These are phyloP conservation scores for Batkoa obscura DNA, from an alignment of 371 early-diverging fungal species.

Conservation along the genomic window DNA sequence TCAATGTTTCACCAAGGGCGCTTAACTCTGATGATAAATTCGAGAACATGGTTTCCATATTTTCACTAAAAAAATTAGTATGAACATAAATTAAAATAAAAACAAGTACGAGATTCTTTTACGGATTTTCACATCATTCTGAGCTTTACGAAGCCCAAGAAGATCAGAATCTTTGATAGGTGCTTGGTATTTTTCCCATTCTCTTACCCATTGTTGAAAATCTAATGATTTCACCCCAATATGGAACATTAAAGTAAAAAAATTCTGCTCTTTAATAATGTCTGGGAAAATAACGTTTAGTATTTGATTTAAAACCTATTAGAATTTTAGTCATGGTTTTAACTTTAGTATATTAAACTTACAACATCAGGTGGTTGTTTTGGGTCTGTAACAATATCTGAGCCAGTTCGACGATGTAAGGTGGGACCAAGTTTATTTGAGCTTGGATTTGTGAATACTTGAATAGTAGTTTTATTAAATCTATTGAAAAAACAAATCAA, in stretches of 20 bases:
- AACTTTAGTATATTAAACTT: background rate
- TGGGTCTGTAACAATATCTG: constrained; percentile 5
- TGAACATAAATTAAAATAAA: background rate
- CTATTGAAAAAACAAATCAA: background rate
- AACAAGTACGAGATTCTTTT: constrained; percentile 27
- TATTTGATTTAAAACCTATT: constrained; percentile 27
- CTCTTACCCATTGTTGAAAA: constrained; percentile 8
- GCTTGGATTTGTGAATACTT: background rate
- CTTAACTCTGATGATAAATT: constrained; percentile 50
- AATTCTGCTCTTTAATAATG: constrained; percentile 56
- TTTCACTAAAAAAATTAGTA: constrained; percentile 16
- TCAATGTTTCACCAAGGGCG: constrained; percentile 49
- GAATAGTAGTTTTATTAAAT: background rate
- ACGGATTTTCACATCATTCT: constrained; percentile 39
- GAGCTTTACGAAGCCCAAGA: constrained; percentile 24
- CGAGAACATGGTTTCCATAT: constrained; percentile 70
- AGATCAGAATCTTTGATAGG: constrained; percentile 22
- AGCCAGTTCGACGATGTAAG: background rate
- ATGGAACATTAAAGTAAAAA: constrained; percentile 59
- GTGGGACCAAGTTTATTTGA: constrained; percentile 1
- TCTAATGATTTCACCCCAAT: constrained; percentile 7
- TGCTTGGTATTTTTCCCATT: constrained; percentile 13
- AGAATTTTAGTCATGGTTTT: background rate
- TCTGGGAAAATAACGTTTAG: constrained; percentile 22
- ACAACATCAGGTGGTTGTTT: constrained; percentile 10